phyloP scores from a whole-genome alignment of 805 yeast species.

The Hanseniaspora clermontiae region DNA sequence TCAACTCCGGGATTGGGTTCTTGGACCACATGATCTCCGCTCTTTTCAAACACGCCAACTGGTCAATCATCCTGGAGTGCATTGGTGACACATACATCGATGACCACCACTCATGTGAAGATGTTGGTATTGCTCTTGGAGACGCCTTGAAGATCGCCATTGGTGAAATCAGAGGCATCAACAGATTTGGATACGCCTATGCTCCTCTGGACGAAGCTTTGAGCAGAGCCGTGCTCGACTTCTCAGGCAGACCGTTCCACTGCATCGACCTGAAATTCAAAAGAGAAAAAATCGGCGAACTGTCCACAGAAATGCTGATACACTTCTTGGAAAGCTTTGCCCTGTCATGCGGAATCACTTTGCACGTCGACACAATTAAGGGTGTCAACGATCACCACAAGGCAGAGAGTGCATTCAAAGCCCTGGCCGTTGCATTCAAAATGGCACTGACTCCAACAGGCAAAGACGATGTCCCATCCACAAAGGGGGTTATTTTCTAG shows the following conservation, averaged over 20 bases:
- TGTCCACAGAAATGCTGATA: slow-evolving; percentile 94
- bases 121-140: slow-evolving; percentile 86
- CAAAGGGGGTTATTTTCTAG: slow-evolving; percentile 82
- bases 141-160: slow-evolving; percentile 77
- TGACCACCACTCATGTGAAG: slow-evolving; percentile 95
- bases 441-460: slow-evolving; percentile 80
- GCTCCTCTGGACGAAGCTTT: slow-evolving; percentile 96
- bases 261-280: slow-evolving; percentile 79
- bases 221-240: slow-evolving; percentile 88
- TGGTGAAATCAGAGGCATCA: slow-evolving; percentile 81
- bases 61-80: slow-evolving; percentile 84
- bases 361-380: slow-evolving; percentile 87
- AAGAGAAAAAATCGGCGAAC: slow-evolving; percentile 86
- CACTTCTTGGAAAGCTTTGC: slow-evolving; percentile 92
- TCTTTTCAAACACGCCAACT: slow-evolving; percentile 89
- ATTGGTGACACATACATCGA: slow-evolving; percentile 91
- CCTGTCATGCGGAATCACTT: slow-evolving; percentile 74
- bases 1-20: slow-evolving; percentile 89
- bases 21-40: slow-evolving; percentile 97
- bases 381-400: slow-evolving; percentile 95
- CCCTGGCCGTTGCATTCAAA: slow-evolving; percentile 80
- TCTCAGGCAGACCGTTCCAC: slow-evolving; percentile 86
- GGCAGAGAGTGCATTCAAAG: slow-evolving; percentile 92
- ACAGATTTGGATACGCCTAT: slow-evolving; percentile 82
- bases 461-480: slow-evolving; percentile 81